Evolutionary conservation across 1,284 basidiomycete species (phyloP), one percentile per base, ranked within the genome.

Genomic region (Ceratobasidium sp.): DNA sequence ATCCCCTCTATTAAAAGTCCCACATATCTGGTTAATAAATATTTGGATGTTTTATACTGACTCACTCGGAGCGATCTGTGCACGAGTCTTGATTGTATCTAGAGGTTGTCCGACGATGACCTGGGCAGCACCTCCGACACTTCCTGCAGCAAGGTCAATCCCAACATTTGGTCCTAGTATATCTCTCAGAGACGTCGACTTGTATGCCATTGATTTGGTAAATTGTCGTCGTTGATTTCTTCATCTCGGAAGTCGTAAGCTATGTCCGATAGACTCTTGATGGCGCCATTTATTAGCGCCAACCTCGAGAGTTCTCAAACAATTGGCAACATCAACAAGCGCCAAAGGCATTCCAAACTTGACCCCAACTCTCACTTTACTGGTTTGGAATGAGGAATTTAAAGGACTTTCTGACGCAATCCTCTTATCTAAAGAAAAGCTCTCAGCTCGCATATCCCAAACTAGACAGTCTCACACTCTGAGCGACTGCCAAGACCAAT

Each of bases 51-150:
- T 35, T 47, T 16, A 32, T 23, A 30, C 49, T 14, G 18, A 76
- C 78, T 76, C 76, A 92, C 91, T 88, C n/a, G 91, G 90, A 43
- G 91, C 89, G 77, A 89, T 88, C 80, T 93, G 91, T 21, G 91
- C 91, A 63, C 90, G 85, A 26, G 90, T 92, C 84, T 96, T 96
- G 80, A 97, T 83, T 0, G 94, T 96, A 80, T 97, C 95, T 28
- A 95, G 83, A 2, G 92, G 92, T 78, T 95, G 94, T 1, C 95
- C 95, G 43, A 94, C 90, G 9, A 97, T 83, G 30, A 98, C 95
- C 67, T 83, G 82, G 4, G 91, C 89, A 1, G 91, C 91, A 21
- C 91, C 92, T 57, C 89, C 93, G 7, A 91, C 85, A 78, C 91
- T 92, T 11, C 93, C 92, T 1, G 92, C 90, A 46, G 93, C 80